Conservation (phyloP, 2,329 filamentous ascomycete genomes). For the Botrytis elliptica region DNA sequence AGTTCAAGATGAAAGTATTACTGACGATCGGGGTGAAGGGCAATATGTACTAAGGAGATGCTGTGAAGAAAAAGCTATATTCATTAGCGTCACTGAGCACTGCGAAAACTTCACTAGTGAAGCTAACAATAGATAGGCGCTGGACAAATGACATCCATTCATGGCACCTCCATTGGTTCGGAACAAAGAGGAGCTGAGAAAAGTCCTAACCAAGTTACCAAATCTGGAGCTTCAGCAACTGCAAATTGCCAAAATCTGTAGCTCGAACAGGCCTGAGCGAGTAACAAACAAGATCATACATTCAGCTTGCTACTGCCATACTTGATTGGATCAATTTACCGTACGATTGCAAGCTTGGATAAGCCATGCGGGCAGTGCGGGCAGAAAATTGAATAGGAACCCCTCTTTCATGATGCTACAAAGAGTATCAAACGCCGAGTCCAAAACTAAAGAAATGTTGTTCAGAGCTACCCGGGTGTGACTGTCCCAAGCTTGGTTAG, state of each 20-base stretch:
- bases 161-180: background rate
- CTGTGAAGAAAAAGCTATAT: background rate
- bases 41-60: slow-evolving; percentile 7
- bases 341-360: background rate
- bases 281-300: background rate
- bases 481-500: background rate
- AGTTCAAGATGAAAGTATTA: background rate
- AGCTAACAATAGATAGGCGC: background rate
- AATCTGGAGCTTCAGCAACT: slow-evolving; percentile 10
- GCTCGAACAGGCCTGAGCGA: slow-evolving; percentile 3
- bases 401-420: background rate
- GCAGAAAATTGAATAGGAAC: background rate
- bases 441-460: background rate
- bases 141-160: background rate
- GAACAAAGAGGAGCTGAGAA: slow-evolving; percentile 7
- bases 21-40: background rate
- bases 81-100: background rate
- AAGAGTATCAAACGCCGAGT: slow-evolving; percentile 6
- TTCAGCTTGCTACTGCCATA: background rate
- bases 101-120: background rate
- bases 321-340: background rate
- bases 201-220: background rate
- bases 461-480: background rate
- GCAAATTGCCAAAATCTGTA: background rate
- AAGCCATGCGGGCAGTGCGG: background rate